These are phyloP conservation scores for Colletotrichum lindemuthianum DNA, from an alignment of 2,329 filamentous ascomycete species.

Conservation along the genomic window DNA sequence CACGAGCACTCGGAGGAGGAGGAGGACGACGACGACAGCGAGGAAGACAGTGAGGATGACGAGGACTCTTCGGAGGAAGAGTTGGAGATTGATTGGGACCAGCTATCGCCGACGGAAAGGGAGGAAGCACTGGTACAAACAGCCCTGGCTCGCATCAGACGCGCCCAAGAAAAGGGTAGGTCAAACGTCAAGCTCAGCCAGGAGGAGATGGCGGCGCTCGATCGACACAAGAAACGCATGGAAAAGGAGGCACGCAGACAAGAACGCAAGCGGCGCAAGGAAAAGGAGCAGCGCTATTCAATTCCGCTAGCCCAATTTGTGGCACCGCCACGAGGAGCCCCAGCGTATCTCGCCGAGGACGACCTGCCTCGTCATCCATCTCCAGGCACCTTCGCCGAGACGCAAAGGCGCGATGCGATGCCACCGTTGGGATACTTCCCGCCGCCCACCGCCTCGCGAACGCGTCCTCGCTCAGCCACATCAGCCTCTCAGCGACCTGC, in stretches of 20 bases:
- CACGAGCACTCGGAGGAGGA: conserved; percentile 48
- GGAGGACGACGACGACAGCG: conserved; percentile 51
- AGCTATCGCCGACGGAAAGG: conserved; percentile 68
- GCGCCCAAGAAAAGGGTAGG: conserved; percentile 80
- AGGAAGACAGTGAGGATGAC: conserved; percentile 53
- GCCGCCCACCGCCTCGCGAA: conserved; percentile 53
- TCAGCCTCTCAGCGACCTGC: conserved; percentile 51
- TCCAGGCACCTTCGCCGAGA: conserved; percentile 49
- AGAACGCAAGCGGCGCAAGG: conserved; percentile 51
- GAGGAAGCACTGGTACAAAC: conserved; percentile 82
- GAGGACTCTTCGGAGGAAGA: conserved; percentile 46
- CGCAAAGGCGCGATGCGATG: conserved; percentile 48
- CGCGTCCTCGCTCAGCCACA: conserved; percentile 55
- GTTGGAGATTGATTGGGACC: conserved; percentile 57
- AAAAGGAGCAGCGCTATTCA: conserved; percentile 59
- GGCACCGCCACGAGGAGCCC: conserved; percentile 50
- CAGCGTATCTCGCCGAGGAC: conserved; percentile 44
- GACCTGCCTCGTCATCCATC: conserved; percentile 51
- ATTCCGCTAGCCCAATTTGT: conserved; percentile 65
- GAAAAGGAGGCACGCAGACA: conserved; percentile 55
- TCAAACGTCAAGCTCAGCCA: conserved; percentile 82
- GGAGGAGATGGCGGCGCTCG: conserved; percentile 83
- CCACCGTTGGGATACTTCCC: conserved; percentile 64
- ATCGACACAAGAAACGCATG: conserved; percentile 72
- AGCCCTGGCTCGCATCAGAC: conserved; percentile 82